Base-by-base conservation (phyloP, 805 yeast genomes). In the Sungouiozyma ichnusensis region DNA sequence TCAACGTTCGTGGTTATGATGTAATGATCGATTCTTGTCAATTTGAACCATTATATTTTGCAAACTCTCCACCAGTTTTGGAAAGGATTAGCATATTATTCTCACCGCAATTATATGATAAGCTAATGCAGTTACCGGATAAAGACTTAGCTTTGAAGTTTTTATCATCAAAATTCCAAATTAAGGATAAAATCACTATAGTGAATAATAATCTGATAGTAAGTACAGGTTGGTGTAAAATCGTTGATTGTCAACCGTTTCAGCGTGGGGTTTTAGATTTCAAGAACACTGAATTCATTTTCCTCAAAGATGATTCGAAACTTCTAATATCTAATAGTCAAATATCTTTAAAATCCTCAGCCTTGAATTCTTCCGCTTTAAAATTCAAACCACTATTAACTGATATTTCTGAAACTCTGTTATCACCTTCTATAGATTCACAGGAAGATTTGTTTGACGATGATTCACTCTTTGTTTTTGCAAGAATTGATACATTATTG, bases 391-490 rank as follows among this genome's bases (percentile, higher is more conserved):
- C 53, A 16, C 40, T 57, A 17, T 20, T 35, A 3, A 18, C 38
- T 14, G 53, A 58, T 3, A 41, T 52, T 2, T 42, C 51, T 1
- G 27, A 18, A 3, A 51, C 48, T 2, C 20, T 51, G 18, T 42
- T 50, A 2, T 37, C 16, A 5, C 54, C 58, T 3, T 18, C 36
- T 15, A 43, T 45, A 9, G 17, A 43, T 2, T 15, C 20, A 3
- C 13, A 31, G 8, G 53, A 52, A 9, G 29, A 24, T 6, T 11
- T 11, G 6, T 24, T 24, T 24, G 14, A 24, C 9, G 65, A 61
- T 44, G 56, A 54, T n/a, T 47, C 60, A 6, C 42, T 55, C 4
- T 51, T 48, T 44, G 62, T 51, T 3, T 58, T 58, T 42, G 53
- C 58, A 2, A 43, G 46, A 32, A 35, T 46, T 13, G 35, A 45